A percentile compares a stretch with the other conserved stretches of the same genome.
Conservation (phyloP, 2,329 filamentous ascomycete genomes). For the Penicillium sp. region DNA sequence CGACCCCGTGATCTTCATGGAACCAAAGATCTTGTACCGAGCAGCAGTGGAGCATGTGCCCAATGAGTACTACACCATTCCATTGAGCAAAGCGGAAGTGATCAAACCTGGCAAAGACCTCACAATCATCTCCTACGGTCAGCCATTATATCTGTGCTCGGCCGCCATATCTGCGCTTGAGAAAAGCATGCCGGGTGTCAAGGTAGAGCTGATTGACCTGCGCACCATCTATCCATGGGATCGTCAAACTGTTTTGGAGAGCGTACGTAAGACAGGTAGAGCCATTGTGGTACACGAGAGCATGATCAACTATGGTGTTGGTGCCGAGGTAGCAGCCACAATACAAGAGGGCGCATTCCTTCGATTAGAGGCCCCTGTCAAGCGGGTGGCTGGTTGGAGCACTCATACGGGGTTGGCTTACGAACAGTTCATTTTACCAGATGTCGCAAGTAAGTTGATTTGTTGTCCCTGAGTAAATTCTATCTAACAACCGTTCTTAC, state of each 20-base stretch:
- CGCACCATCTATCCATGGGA: slow-evolving; percentile 93
- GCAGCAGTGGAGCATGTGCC: slow-evolving; percentile 92
- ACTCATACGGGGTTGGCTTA: slow-evolving; percentile 78
- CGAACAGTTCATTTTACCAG: slow-evolving; percentile 79
- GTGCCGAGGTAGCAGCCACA: slow-evolving; percentile 83
- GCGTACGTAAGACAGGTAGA: slow-evolving; percentile 82
- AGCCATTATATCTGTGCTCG: slow-evolving; percentile 81
- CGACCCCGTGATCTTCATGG: slow-evolving; percentile 90
- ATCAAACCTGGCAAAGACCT: slow-evolving; percentile 77
- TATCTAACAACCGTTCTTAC: neutral
- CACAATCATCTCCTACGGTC: slow-evolving; percentile 85
- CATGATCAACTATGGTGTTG: slow-evolving; percentile 86
- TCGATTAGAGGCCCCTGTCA: slow-evolving; percentile 79
- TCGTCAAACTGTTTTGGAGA: slow-evolving; percentile 73
- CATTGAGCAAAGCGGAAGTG: slow-evolving; percentile 81
- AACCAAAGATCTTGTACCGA: slow-evolving; percentile 89
- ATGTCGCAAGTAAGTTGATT: slow-evolving; percentile 74
- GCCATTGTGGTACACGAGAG: slow-evolving; percentile 89
- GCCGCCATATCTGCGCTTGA: slow-evolving; percentile 74
- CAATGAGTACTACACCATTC: slow-evolving; percentile 74
- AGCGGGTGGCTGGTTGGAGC: slow-evolving; percentile 84
- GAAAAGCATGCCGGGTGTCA: slow-evolving; percentile 69
- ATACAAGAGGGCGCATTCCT: slow-evolving; percentile 88
- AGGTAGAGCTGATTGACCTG: slow-evolving; percentile 82
- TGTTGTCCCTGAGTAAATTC: neutral